Conservation (phyloP, 192 early-diverging fungal genomes). For the Neocallimastix lanati region DNA sequence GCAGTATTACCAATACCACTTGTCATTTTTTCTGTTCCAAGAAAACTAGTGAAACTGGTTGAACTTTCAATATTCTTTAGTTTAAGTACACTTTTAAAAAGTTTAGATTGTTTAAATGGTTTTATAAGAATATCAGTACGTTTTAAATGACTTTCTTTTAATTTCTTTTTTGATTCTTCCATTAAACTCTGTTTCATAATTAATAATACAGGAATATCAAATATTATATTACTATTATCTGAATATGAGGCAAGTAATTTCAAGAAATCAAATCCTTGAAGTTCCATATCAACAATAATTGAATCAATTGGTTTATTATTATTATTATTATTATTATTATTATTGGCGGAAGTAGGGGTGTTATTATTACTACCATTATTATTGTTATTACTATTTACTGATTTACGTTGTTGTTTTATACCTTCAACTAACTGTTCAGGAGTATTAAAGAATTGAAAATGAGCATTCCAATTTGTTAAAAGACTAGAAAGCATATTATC, state of each 20-base stretch:
- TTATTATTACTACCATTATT: too few species aligned
- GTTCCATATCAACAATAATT: background rate
- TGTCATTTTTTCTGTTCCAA: background rate
- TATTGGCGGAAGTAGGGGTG: too few species aligned
- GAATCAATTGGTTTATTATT: background rate
- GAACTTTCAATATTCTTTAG: background rate
- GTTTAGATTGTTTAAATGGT: background rate
- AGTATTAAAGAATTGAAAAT: background rate
- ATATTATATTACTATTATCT: background rate
- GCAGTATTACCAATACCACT: too few species aligned
- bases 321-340: too few species aligned
- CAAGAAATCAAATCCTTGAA: background rate
- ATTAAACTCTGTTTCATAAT: background rate
- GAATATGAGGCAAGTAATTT: background rate
- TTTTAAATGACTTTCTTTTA: background rate
- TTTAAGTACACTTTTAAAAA: background rate
- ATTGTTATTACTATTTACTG: too few species aligned
- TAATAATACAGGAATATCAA: background rate
- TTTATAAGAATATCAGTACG: background rate
- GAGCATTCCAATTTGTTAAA: background rate
- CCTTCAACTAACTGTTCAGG: background rate
- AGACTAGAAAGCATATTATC: background rate
- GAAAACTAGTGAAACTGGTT: background rate
- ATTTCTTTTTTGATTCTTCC: background rate
- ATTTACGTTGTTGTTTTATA: background rate